phyloP scores from a whole-genome alignment of 2,329 filamentous ascomycete genomes.

The Madurella mycetomatis region DNA sequence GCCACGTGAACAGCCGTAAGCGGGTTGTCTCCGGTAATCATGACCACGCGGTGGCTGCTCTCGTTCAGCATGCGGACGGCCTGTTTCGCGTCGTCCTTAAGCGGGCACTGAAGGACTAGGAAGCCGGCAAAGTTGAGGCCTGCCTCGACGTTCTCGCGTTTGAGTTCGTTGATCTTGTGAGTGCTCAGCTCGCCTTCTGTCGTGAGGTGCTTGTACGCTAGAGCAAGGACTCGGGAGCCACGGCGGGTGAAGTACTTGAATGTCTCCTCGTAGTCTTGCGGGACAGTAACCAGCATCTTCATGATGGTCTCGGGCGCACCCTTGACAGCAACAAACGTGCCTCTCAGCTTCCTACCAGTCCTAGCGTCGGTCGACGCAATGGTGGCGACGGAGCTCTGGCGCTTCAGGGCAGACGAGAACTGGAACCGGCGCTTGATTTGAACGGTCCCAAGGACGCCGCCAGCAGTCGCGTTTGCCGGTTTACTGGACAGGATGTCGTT shows the following conservation, averaged over 20 bases:
- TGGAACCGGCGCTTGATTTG: slow-evolving; percentile 97
- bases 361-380: slow-evolving; percentile 67
- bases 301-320: slow-evolving; percentile 96
- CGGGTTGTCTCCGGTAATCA: slow-evolving; percentile 99
- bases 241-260: slow-evolving; percentile 98
- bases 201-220: slow-evolving; percentile 90
- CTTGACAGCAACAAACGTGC: slow-evolving; percentile 93
- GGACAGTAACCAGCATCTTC: slow-evolving; percentile 80
- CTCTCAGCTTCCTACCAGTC: slow-evolving; percentile 70
- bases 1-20: slow-evolving; percentile 95
- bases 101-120: slow-evolving; percentile 86
- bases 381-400: slow-evolving; percentile 89
- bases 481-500: slow-evolving; percentile 80
- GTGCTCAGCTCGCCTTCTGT: slow-evolving; percentile 76
- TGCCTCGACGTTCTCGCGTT: slow-evolving; percentile 85
- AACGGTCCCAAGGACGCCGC: slow-evolving; percentile 65
- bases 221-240: slow-evolving; percentile 85
- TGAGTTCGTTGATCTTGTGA: slow-evolving; percentile 84
- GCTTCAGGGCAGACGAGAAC: slow-evolving; percentile 93
- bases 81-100: slow-evolving; percentile 94
- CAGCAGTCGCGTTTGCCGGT: slow-evolving; percentile 41
- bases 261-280: slow-evolving; percentile 90
- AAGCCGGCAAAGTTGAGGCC: slow-evolving; percentile 89
- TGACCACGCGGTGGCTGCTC: slow-evolving; percentile 95
- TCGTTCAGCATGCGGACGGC: slow-evolving; percentile 96